Percentiles rank a stretch among this genome's conserved stretches.
phyloP scores from a whole-genome alignment of 305 asterid species.

The Fraxinus latifolia region DNA sequence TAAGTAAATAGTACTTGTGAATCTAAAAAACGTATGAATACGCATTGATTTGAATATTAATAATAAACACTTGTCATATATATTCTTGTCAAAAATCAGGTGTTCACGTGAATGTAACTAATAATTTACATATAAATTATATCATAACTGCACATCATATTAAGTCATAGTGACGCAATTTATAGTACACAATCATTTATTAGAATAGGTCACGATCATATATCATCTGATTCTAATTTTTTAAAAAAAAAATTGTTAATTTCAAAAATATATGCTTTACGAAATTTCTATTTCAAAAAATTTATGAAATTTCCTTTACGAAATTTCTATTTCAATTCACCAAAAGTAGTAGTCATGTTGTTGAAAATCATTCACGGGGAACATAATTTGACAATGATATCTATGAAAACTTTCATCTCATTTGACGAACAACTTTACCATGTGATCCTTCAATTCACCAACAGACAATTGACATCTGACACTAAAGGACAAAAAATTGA shows the following conservation, averaged over 20 bases:
- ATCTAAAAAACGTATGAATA: too few species aligned
- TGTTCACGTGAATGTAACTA: not conserved
- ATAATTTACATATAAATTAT: not conserved
- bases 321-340: not conserved
- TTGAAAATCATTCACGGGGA: not conserved
- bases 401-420: not conserved
- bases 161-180: too few species aligned
- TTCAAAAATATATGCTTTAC: too few species aligned
- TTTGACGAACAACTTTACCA: not conserved
- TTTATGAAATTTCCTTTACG: not conserved
- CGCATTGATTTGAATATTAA: not conserved
- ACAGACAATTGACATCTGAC: not conserved
- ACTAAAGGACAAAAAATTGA: not conserved
- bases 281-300: too few species aligned
- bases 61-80: too few species aligned
- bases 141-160: not conserved
- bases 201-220: not conserved
- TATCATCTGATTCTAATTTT: not conserved
- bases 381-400: not conserved
- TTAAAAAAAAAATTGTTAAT: too few species aligned
- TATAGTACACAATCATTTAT: not conserved
- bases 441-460: not conserved
- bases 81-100: not conserved
- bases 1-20: not conserved
- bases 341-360: not conserved